Base-by-base conservation (phyloP, 2,329 filamentous ascomycete genomes). In the Hymenoscyphus albidus region DNA sequence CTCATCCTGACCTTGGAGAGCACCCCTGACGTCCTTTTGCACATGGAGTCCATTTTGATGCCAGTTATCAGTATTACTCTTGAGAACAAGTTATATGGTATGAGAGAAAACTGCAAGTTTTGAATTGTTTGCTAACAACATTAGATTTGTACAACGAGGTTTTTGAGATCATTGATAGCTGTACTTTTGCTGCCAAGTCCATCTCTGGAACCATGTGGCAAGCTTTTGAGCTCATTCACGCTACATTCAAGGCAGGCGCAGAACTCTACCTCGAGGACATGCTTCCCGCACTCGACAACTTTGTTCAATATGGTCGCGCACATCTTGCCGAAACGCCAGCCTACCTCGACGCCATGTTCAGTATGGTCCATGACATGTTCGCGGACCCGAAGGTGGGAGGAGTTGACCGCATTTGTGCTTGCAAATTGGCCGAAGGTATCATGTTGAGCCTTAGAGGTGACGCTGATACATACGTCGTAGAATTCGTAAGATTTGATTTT, bases 151-250 rank as follows among this genome's bases (percentile, higher is more conserved):
- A 97, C 78, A 99, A 98, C 76, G 95, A 99, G 76, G 88, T 98
- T 5, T 99, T 99, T 71, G 95, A 99, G 79, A 99, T 99, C 72
- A 96, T 99, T 72, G 95, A 99, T 77, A 97, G 93, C 82, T 99
- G 95, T 82, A 99, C 95, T 7, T 99, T 98, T 76, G 92, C 95
- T 12, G 94, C 95, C 67, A 99, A 98, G 82, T 86, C 87, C 65
- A 98, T 99, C 71, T 97, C 95, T 0, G 87, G 90, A 10, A 96
- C 92, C 54, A 99, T 99, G 95, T 99, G 95, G 95, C 89, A 94
- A 78, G 94, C 95, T 1, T 99, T 99, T 76, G 93, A 97, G 79
- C 85, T 98, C 56, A 96, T 99, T 68, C 94, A 98, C 79, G 87
- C 91, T 70, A 97, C 94, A 0, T 99, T 99, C 83, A 98, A 98